phyloP scores from a whole-genome alignment of 2,329 filamentous ascomycete species.

The Zasmidium cellare region DNA sequence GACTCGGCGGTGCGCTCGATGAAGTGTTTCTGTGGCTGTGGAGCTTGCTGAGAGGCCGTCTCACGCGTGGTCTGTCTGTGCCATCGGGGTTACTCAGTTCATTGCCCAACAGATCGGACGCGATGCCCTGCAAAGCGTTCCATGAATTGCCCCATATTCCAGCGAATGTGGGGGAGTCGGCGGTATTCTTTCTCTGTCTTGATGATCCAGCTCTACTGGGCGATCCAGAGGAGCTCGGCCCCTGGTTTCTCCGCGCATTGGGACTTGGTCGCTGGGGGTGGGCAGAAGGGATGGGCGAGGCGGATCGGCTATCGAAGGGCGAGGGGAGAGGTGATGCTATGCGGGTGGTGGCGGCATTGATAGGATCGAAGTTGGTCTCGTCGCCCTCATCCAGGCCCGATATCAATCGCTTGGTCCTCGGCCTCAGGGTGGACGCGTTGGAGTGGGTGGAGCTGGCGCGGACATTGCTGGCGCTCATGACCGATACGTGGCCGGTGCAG shows the following conservation, averaged over 20 bases:
- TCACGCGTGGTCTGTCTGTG: constrained; percentile 27
- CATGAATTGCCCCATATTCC: constrained; percentile 51
- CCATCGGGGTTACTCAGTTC: constrained; percentile 29
- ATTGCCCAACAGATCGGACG: constrained; percentile 49
- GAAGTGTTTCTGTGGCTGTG: constrained; percentile 15
- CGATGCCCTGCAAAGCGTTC: constrained; percentile 51
- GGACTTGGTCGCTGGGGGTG: constrained; percentile 28
- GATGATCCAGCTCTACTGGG: constrained; percentile 9
- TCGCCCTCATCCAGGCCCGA: constrained; percentile 48
- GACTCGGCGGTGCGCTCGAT: constrained; percentile 42
- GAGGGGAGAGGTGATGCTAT: constrained; percentile 38
- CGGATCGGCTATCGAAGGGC: constrained; percentile 40
- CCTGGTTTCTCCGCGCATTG: constrained; percentile 7
- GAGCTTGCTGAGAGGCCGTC: constrained; percentile 30
- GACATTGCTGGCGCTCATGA: constrained; percentile 33
- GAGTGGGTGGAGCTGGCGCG: constrained; percentile 36
- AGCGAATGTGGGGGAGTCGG: constrained; percentile 36
- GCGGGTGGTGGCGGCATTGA: constrained; percentile 33
- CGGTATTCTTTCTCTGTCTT: constrained; percentile 22
- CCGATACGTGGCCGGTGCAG: constrained; percentile 16
- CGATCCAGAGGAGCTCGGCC: not conserved
- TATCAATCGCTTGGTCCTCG: constrained; percentile 48
- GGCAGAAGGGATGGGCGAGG: constrained; percentile 44
- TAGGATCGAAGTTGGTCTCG: constrained; percentile 36
- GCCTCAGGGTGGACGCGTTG: constrained; percentile 46